phyloP scores from a whole-genome alignment of 768 basidiomycete species.

The Boletus edulis region DNA sequence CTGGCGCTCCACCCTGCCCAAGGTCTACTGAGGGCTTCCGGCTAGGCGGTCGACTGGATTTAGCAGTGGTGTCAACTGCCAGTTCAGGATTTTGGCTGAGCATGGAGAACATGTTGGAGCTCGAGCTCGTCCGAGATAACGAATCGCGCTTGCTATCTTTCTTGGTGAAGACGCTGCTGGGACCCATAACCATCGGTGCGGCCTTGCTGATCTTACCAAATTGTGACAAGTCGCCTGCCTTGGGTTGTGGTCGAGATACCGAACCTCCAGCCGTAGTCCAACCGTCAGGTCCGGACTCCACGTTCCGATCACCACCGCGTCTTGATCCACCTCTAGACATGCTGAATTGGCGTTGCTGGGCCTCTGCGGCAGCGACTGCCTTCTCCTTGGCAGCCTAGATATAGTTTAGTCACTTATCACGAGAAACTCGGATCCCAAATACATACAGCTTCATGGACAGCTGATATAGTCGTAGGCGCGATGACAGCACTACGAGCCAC shows the following conservation, averaged over 20 bases:
- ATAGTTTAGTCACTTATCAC: conserved; percentile 3
- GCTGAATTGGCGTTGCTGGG: conserved; percentile 60
- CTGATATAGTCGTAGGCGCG: conserved; percentile 84
- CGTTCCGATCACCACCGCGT: conserved; percentile 71
- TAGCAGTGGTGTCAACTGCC: conserved; percentile 48
- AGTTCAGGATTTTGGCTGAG: conserved; percentile 64
- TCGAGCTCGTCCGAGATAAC: conserved; percentile 76
- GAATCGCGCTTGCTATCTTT: conserved; percentile 70
- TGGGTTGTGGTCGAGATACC: conserved; percentile 56
- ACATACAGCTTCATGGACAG: conserved; percentile 83
- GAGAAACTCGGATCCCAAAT: neutral
- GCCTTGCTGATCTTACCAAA: conserved; percentile 86
- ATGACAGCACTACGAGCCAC: conserved; percentile 63
- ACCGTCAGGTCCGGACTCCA: conserved; percentile 73
- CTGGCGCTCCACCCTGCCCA: conserved; percentile 42
- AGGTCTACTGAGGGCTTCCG: conserved; percentile 53
- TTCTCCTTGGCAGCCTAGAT: conserved; percentile 80
- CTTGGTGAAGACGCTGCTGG: conserved; percentile 81
- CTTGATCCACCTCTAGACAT: conserved; percentile 93
- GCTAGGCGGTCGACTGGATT: conserved; percentile 51
- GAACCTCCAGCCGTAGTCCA: conserved; percentile 72
- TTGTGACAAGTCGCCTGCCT: conserved; percentile 82
- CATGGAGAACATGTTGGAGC: conserved; percentile 86
- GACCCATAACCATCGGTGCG: conserved; percentile 74
- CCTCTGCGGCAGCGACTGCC: conserved; percentile 58